phyloP scores from a whole-genome alignment of 306 rosid species.

The Arachis stenosperma region DNA sequence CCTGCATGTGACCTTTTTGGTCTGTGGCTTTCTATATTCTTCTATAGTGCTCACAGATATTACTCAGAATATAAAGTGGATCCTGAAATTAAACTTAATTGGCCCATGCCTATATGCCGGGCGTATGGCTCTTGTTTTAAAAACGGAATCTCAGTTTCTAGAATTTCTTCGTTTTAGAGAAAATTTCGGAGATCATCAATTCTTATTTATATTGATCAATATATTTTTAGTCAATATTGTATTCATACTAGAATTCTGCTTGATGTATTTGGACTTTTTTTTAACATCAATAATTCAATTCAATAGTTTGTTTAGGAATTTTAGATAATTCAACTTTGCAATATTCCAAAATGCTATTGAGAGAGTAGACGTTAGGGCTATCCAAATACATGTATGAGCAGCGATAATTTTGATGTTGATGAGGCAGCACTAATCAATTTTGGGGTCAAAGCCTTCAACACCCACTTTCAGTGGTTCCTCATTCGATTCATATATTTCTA shows the following conservation, averaged over 20 bases:
- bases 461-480: conserved; percentile 40
- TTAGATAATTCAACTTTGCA: background rate
- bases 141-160: conserved; percentile 10
- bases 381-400: background rate
- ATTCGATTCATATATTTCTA: conserved; percentile 6
- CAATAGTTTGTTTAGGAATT: background rate
- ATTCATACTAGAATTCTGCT: no score
- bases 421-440: conserved; percentile 36
- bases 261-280: no score
- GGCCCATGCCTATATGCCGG: background rate
- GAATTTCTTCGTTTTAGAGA: background rate
- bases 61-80: conserved; percentile 31
- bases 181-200: no score
- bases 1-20: conserved; percentile 27
- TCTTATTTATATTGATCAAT: no score
- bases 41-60: background rate
- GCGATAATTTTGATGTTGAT: background rate
- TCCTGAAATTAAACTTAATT: background rate
- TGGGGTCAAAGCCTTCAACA: conserved; percentile 27
- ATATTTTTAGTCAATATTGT: no score
- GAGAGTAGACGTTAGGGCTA: background rate
- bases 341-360: background rate
- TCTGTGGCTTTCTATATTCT: background rate
- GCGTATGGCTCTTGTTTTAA: background rate
- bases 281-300: no score